Evolutionary conservation across 345 rosid genomes (phyloP), one percentile per base, ranked within the genome.

Genomic region (Melastoma malabathricum): DNA sequence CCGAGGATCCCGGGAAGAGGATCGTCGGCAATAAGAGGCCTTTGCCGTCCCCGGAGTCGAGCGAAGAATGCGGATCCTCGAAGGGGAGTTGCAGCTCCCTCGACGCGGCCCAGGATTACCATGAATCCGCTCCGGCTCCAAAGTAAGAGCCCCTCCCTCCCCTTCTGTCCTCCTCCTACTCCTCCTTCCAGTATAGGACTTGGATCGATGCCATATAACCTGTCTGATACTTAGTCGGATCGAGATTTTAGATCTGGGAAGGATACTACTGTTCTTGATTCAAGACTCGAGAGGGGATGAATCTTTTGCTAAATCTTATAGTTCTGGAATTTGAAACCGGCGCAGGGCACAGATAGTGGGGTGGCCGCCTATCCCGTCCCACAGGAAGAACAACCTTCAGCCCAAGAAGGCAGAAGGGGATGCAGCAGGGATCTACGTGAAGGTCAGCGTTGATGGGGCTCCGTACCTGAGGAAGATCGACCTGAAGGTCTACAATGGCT

Each of bases 371-470:
- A 65, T 85, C 47, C 66, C 79, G 57, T 79, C 94, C 18, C 73
- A 67, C 54, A 64, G 84, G 52, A 82, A 79, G 64, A 85, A 77
- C 55, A 73, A 18, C 51, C 51, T 74, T 25, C 72, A 71, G 48
- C 50, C 59, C 1, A 64, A 72, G 81, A 80, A 83, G 59, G 64
- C 39, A 7, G 86, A 78, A 55, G 69, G 70, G 13, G 75, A 74
- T 43, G 68, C 50, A 14, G 12, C 60, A 41, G 84, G 83, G 63
- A 74, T 77, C 22, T 82, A 66, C 19, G 77, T 86, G 63, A 86
- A 85, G 74, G 90, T 85, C 39, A 86, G 96, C 69, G 76, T 82
- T 81, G 95, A 82, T 44, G 90, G 95, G 55, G 89, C 92, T 8
- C 95, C 95, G 15, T 86, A 78, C 51, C 81, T 86, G 0, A 78